Conservation (phyloP, 2,329 filamentous ascomycete genomes). For the Tolypocladium paradoxum region DNA sequence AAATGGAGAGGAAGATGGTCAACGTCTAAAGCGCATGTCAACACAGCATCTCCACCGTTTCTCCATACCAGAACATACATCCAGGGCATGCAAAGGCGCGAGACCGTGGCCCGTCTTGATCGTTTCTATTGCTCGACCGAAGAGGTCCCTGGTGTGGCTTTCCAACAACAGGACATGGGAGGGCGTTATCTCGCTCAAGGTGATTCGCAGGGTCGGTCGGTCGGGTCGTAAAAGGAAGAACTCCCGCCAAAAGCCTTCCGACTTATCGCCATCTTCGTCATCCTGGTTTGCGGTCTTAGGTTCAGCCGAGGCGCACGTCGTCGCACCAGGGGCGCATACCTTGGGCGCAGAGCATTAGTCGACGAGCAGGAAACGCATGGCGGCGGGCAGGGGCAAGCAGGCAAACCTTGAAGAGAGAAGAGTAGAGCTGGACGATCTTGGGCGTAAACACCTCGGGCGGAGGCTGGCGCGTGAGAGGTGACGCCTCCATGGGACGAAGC, state of each 20-base stretch:
- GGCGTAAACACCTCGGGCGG: slow-evolving; percentile 85
- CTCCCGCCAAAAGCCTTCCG: slow-evolving; percentile 91
- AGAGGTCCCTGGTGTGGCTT: slow-evolving; percentile 68
- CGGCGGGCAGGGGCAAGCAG: slow-evolving; percentile 2
- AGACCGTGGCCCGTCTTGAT: slow-evolving; percentile 51
- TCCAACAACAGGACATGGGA: slow-evolving; percentile 70
- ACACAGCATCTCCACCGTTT: slow-evolving; percentile 3
- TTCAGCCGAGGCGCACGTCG: slow-evolving; percentile 16
- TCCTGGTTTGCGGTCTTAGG: slow-evolving; percentile 32
- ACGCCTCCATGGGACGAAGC: slow-evolving; percentile 59
- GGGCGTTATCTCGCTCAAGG: slow-evolving; percentile 60
- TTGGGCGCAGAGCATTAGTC: slow-evolving; percentile 7
- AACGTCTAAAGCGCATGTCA: slow-evolving; percentile 53
- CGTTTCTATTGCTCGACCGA: slow-evolving; percentile 59
- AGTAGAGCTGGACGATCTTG: slow-evolving; percentile 87
- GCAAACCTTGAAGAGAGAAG: slow-evolving; percentile 65
- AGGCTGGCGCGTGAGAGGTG: slow-evolving; percentile 85
- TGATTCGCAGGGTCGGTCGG: slow-evolving; percentile 50
- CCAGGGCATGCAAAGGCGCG: slow-evolving; percentile 68
- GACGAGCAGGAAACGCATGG: slow-evolving; percentile 3
- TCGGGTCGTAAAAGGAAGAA: slow-evolving; percentile 88
- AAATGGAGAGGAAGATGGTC: slow-evolving; percentile 71
- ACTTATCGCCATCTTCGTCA: slow-evolving; percentile 55
- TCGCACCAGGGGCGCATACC: slow-evolving; percentile 12
- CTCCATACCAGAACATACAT: slow-evolving; percentile 46